These are phyloP conservation scores for Candida palmyrensis DNA, from an alignment of 805 yeast species.

Conservation along the genomic window DNA sequence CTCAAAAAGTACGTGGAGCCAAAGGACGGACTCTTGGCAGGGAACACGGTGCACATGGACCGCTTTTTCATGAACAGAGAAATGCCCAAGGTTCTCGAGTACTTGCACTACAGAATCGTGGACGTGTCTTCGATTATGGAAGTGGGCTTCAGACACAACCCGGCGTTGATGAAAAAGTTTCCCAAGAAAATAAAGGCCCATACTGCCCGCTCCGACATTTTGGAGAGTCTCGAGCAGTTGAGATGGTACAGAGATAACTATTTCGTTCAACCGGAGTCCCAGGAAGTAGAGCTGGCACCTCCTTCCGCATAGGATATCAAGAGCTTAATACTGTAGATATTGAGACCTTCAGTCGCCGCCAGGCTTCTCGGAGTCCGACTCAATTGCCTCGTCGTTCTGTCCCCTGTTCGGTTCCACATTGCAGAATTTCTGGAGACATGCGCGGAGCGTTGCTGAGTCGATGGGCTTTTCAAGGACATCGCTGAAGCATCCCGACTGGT, in stretches of 20 bases:
- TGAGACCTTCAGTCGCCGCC: background rate
- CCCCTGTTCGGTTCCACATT: conserved; percentile 2
- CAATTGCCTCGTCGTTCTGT: conserved; percentile 20
- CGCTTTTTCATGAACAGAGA: conserved; percentile 77
- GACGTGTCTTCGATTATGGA: conserved; percentile 91
- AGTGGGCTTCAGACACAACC: conserved; percentile 72
- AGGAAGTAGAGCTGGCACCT: background rate
- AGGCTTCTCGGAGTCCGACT: conserved; percentile 18
- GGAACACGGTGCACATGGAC: conserved; percentile 92
- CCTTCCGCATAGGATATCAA: background rate
- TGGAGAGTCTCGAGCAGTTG: conserved; percentile 83
- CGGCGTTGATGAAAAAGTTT: conserved; percentile 44
- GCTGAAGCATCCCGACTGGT: conserved; percentile 49
- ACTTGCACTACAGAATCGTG: conserved; percentile 67
- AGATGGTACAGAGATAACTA: conserved; percentile 71
- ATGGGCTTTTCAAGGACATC: conserved; percentile 73
- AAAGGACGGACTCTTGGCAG: conserved; percentile 72
- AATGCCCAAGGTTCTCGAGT: conserved; percentile 68
- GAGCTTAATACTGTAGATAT: background rate
- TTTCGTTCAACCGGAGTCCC: conserved; percentile 21
- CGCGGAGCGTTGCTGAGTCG: conserved; percentile 16
- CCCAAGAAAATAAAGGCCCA: conserved; percentile 71
- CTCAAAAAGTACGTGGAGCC: conserved; percentile 50
- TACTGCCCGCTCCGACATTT: conserved; percentile 84
- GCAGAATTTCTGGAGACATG: conserved; percentile 16